Evolutionary conservation across 2,329 filamentous ascomycete species (phyloP).

Genomic region (Neonectria coccinea): DNA sequence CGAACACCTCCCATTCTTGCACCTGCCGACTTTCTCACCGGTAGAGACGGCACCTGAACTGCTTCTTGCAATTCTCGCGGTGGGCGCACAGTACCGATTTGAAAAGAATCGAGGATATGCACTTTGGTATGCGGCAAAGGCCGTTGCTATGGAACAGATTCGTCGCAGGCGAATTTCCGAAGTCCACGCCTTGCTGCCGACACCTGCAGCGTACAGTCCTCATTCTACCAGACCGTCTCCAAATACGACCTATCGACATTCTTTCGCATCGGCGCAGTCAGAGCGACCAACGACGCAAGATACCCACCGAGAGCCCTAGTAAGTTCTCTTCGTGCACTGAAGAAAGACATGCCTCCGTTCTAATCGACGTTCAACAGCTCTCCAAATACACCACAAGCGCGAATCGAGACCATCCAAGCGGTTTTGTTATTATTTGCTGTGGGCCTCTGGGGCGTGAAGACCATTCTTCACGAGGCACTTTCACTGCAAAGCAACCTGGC

Average conservation of each 20-base stretch:
- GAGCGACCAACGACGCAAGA: constrained; percentile 69
- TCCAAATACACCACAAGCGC: constrained; percentile 68
- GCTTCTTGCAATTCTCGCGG: constrained; percentile 73
- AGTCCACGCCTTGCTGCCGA: constrained; percentile 67
- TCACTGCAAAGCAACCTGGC: constrained; percentile 69
- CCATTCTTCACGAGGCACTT: constrained; percentile 70
- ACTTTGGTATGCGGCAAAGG: constrained; percentile 71
- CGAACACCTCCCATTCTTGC: constrained; percentile 69
- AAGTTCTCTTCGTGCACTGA: constrained; percentile 47
- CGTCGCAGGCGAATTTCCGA: constrained; percentile 68
- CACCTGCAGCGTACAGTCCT: constrained; percentile 68
- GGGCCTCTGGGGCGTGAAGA: constrained; percentile 71
- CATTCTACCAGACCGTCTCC: constrained; percentile 70
- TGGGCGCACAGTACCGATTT: constrained; percentile 75
- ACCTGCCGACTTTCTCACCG: constrained; percentile 73
- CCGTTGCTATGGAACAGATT: constrained; percentile 69
- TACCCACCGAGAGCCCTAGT: constrained; percentile 70
- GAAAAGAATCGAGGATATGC: constrained; percentile 69
- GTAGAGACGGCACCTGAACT: constrained; percentile 76
- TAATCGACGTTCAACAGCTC: constrained; percentile 54
- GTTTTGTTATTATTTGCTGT: constrained; percentile 71
- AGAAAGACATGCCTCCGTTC: neutral
- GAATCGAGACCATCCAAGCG: constrained; percentile 74
- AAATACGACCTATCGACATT: constrained; percentile 67
- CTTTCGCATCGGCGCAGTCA: constrained; percentile 68